Base-by-base conservation (phyloP, 495 filamentous ascomycete species). In the Neurospora sp. region DNA sequence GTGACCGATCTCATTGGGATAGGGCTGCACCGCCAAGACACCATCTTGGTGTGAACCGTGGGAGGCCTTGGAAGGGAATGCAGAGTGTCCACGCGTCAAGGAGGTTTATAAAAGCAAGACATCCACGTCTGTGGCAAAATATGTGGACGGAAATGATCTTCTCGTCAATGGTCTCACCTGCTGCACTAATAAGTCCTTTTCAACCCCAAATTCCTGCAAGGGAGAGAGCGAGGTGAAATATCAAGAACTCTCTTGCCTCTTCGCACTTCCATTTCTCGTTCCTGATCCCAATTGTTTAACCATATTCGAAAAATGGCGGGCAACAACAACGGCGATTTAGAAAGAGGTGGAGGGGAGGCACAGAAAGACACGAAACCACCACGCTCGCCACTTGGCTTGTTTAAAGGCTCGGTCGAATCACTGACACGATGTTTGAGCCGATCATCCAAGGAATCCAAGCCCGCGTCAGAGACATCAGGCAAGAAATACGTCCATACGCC, bases 401-500 rank as follows among this genome's bases (percentile, higher is more conserved):
- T 79, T 70, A 76, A 70, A 35, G 71, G 71, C 22, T 69, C 71
- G 16, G 17, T 74, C 4, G 53, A 31, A n/a, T 68, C 72, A 53
- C 3, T 79, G 3, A 71, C 61, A 10, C 70, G 61, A 3, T 72
- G 73, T 48, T 75, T 65, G 37, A 40, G 45, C 31, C 70, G 44
- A 59, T 20, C 38, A 42, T 71, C 27, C 35, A 41, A 38, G 7
- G 20, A 20, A 68, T 45, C 44, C 27, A 40, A 69, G 17, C 38
- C 70, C 39, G 27, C n/a, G 3, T 39, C 69, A 22, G 68, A 22
- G 14, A 12, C 38, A n/a, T 2, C 74, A 5, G 59, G 78, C 40
- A 78, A 78, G 75, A 79, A 76, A 72, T 82, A 81, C 72, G 73
- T 75, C 42, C 79, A 84, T 70, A 74, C 73, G 5, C 85, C 84